phyloP scores from a whole-genome alignment of 768 basidiomycete species.

The Chiua virens region DNA sequence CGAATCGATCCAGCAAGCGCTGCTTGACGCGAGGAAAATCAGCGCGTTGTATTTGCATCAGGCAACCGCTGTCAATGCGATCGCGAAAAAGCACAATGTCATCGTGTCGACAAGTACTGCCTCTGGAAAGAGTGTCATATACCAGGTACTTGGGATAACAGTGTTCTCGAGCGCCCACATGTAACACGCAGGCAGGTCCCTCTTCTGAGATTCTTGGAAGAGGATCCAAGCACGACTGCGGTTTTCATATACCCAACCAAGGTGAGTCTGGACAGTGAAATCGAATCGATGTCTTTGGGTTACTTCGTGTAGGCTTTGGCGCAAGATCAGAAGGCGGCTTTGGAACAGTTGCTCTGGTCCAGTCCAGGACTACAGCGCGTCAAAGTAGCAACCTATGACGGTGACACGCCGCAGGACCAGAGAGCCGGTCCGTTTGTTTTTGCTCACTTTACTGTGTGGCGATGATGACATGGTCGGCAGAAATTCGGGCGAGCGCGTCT shows the following conservation, averaged over 20 bases:
- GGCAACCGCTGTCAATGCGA: constrained; percentile 65
- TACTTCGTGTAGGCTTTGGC: constrained; percentile 66
- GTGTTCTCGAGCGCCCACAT: background rate
- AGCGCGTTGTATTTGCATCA: constrained; percentile 67
- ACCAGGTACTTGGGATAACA: constrained; percentile 58
- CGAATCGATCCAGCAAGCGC: constrained; percentile 49
- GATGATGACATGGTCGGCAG: constrained; percentile 32
- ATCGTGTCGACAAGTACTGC: constrained; percentile 91
- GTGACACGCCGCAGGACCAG: constrained; percentile 75
- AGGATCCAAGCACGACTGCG: constrained; percentile 60
- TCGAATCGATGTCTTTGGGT: background rate
- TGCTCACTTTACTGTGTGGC: background rate
- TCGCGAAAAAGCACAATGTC: constrained; percentile 61
- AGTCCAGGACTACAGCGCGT: constrained; percentile 65
- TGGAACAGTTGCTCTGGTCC: constrained; percentile 63
- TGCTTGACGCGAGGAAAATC: constrained; percentile 61
- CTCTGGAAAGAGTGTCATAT: constrained; percentile 86
- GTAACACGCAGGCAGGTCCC: constrained; percentile 53
- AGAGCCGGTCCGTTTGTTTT: constrained; percentile 48
- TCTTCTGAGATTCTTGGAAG: constrained; percentile 62
- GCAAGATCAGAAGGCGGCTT: constrained; percentile 76
- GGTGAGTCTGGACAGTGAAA: constrained; percentile 32
- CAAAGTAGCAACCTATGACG: constrained; percentile 79
- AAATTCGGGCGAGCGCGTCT: constrained; percentile 69
- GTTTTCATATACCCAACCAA: constrained; percentile 92